Evolutionary conservation across 441 rosid species (phyloP).

Genomic region (Populus hybrid): DNA sequence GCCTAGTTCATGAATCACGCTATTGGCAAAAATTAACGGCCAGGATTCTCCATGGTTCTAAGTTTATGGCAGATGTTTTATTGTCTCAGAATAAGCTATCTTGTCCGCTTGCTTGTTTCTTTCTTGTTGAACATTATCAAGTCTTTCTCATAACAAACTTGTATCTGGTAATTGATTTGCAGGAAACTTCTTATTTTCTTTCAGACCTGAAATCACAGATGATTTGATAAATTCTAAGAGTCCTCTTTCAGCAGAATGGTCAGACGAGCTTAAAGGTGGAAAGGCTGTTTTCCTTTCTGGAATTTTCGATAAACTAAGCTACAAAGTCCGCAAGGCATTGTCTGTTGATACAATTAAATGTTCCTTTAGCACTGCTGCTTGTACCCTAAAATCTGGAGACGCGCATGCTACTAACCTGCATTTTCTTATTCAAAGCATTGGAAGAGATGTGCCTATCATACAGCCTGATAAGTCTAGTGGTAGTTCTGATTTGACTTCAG

Average conservation of each 20-base stretch:
- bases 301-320: constrained; percentile 75
- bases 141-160: constrained; percentile 18
- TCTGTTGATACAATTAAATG: constrained; percentile 52
- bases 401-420: constrained; percentile 51
- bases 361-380: constrained; percentile 73
- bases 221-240: constrained; percentile 34
- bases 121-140: constrained; percentile 4
- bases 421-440: constrained; percentile 76
- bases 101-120: neutral
- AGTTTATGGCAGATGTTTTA: neutral
- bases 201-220: constrained; percentile 75
- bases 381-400: constrained; percentile 61
- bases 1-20: neutral
- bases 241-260: constrained; percentile 72
- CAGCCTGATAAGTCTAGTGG: constrained; percentile 56
- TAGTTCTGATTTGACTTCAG: constrained; percentile 39
- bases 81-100: neutral
- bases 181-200: constrained; percentile 93
- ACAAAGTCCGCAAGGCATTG: constrained; percentile 76
- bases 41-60: neutral
- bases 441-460: constrained; percentile 71
- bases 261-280: constrained; percentile 88
- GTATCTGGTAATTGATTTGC: constrained; percentile 36
- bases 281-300: constrained; percentile 91
- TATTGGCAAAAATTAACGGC: neutral